These are phyloP conservation scores for Hypoxylon subgilvum DNA, from an alignment of 495 filamentous ascomycete species.

Conservation along the genomic window DNA sequence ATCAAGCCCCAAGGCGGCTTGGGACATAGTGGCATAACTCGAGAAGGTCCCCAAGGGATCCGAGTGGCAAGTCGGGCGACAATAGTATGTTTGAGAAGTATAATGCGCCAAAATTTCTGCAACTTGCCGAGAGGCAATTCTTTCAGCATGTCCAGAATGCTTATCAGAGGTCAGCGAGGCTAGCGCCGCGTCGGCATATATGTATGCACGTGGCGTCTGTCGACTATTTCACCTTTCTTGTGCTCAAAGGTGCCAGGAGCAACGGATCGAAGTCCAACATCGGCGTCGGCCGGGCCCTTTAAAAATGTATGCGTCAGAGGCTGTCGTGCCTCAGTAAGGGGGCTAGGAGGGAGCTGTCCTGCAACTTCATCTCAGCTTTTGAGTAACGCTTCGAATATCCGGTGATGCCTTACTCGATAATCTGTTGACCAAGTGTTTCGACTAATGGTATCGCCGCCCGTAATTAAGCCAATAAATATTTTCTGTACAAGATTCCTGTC, in stretches of 20 bases:
- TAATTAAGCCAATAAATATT: no score
- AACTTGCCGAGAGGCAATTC: slow-evolving; percentile 35
- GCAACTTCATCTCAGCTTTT: no score
- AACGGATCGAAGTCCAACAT: slow-evolving; percentile 26
- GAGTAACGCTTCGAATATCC: no score
- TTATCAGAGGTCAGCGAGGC: slow-evolving; percentile 22
- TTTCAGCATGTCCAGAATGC: slow-evolving; percentile 14
- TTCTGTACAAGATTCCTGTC: no score
- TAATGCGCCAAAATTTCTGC: slow-evolving; percentile 24
- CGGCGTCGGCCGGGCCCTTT: slow-evolving; percentile 18
- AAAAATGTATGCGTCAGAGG: no score
- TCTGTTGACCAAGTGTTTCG: no score
- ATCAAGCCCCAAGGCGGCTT: not conserved
- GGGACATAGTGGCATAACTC: not conserved
- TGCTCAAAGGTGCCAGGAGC: slow-evolving; percentile 18
- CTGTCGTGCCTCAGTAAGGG: no score
- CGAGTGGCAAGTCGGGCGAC: not conserved
- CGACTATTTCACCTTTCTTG: slow-evolving; percentile 25
- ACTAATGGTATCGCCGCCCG: no score
- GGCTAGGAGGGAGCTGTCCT: no score
- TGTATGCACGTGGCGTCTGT: slow-evolving; percentile 30
- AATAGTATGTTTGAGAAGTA: slow-evolving; percentile 1
- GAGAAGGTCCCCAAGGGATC: not conserved
- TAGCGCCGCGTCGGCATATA: slow-evolving; percentile 21
- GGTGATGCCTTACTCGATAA: no score